Evolutionary conservation across 345 rosid genomes (phyloP), one percentile per base, ranked within the genome.

Genomic region (Eucalyptus urophylla): DNA sequence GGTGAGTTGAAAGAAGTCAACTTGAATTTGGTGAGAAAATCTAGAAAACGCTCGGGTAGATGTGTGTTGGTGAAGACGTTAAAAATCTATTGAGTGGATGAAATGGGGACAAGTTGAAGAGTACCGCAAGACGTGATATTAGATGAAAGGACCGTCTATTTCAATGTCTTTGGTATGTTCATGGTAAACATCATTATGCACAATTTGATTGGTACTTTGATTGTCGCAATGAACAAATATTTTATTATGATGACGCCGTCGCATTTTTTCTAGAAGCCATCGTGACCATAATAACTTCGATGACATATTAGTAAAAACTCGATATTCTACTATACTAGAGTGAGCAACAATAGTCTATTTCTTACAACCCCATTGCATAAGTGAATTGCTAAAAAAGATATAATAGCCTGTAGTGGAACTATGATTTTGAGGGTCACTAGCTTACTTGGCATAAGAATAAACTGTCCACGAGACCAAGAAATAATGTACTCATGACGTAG

Each of bases 11-110:
- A 60, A 12, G 69, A 60, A 60, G 31, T 27, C 1, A 3, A 27
- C 69, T 60, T 29, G 8, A 60, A 13, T 27, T 27, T 60, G 33
- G 33, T 11, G 69, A 27, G 6, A 1, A 60, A 13, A 6, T 27
- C 15, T 12, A 60, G 8, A 60, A 60, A 60, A 60, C 0, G 4
- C 4, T 29, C 0, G 0, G 0, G 69, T 6, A 3, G 8, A 60
- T 60, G 15, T 60, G 31, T 12, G 15, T 60, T 60, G 16, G 16
- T 60, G 33, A 60, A 60, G 16, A 60, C 16, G 6, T 60, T 27
- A 27, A 3, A 8, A 12, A 60, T 60, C 2, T 60, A 1, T 60
- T 60, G 6, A 12, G 31, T 60, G 31, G 69, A 60, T 60, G 16
- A 60, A 60, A 6, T 12, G 15, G 33, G 69, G 69, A 60, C 69